These are phyloP conservation scores for Fusarium anguioides DNA, from an alignment of 2,329 filamentous ascomycete species.

Conservation along the genomic window DNA sequence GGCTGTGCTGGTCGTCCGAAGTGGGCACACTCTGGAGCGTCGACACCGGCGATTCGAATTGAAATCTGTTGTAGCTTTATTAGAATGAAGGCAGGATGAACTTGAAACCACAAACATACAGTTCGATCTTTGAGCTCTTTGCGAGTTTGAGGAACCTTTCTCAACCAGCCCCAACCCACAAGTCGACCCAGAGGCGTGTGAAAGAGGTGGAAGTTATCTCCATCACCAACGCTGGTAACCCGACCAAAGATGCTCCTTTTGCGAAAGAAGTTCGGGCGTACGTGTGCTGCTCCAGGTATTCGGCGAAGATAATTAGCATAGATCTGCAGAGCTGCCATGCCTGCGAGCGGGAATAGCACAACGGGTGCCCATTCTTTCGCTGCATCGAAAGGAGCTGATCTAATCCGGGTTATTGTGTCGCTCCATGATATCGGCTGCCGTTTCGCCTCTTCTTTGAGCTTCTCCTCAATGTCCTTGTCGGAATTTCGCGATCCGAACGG, in stretches of 20 bases:
- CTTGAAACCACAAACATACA: slow-evolving; percentile 59
- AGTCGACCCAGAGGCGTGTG: slow-evolving; percentile 93
- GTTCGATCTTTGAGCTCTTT: slow-evolving; percentile 80
- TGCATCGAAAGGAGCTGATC: slow-evolving; percentile 47
- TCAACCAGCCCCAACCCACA: slow-evolving; percentile 92
- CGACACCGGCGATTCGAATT: slow-evolving; percentile 88
- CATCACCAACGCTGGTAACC: slow-evolving; percentile 95
- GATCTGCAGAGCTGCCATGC: slow-evolving; percentile 58
- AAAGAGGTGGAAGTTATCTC: slow-evolving; percentile 93
- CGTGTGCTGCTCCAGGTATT: slow-evolving; percentile 80
- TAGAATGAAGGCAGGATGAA: slow-evolving; percentile 15
- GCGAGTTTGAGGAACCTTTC: slow-evolving; percentile 75
- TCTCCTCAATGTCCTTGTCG: slow-evolving; percentile 36
- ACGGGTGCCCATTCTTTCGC: slow-evolving; percentile 56
- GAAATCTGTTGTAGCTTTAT: slow-evolving; percentile 70
- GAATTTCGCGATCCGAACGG: slow-evolving; percentile 51
- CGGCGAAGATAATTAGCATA: slow-evolving; percentile 85
- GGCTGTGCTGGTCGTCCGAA: slow-evolving; percentile 92
- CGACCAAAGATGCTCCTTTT: slow-evolving; percentile 81
- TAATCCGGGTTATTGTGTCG: slow-evolving; percentile 49
- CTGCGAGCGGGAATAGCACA: slow-evolving; percentile 52
- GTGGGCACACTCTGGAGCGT: slow-evolving; percentile 92
- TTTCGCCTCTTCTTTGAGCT: slow-evolving; percentile 35
- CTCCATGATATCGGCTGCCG: slow-evolving; percentile 53
- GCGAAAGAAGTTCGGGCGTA: slow-evolving; percentile 80